These are phyloP conservation scores for Phytophthora crassamura DNA, from an alignment of 352 stramenopile species.

Conservation along the genomic window DNA sequence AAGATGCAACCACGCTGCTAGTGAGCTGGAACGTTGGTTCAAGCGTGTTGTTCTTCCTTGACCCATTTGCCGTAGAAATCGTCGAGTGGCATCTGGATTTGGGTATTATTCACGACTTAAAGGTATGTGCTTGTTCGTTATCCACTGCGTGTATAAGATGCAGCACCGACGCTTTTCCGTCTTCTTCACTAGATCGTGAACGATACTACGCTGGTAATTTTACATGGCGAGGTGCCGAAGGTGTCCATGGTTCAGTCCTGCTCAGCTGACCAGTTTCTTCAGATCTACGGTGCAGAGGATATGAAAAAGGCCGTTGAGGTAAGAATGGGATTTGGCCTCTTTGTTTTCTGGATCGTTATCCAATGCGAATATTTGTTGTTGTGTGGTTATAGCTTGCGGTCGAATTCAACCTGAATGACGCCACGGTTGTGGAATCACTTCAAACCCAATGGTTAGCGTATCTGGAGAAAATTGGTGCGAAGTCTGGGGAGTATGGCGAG, in stretches of 20 bases:
- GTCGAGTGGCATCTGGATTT: slow-evolving; percentile 90
- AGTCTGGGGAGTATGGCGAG: slow-evolving; percentile 32
- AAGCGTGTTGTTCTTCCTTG: slow-evolving; percentile 84
- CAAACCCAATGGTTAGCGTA: slow-evolving; percentile 58
- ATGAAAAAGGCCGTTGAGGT: slow-evolving; percentile 76
- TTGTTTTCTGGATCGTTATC: slow-evolving; percentile 1
- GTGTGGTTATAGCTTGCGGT: slow-evolving; percentile 60
- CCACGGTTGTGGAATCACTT: slow-evolving; percentile 53
- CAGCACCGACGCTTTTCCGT: neutral
- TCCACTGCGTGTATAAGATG: neutral
- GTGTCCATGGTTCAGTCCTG: slow-evolving; percentile 80
- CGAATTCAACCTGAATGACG: slow-evolving; percentile 78
- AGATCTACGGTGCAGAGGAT: slow-evolving; percentile 70
- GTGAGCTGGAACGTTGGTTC: slow-evolving; percentile 86
- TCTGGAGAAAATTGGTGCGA: slow-evolving; percentile 31
- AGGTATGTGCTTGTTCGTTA: slow-evolving; percentile 43
- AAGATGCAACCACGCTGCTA: slow-evolving; percentile 57
- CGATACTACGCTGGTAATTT: slow-evolving; percentile 67
- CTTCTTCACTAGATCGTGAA: slow-evolving; percentile 59
- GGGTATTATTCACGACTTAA: slow-evolving; percentile 85
- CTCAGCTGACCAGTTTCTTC: slow-evolving; percentile 72
- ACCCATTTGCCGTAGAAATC: slow-evolving; percentile 84
- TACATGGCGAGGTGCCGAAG: slow-evolving; percentile 79
- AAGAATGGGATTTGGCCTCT: neutral
- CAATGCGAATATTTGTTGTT: slow-evolving; percentile 9